Evolutionary conservation across 768 basidiomycete genomes (phyloP), one percentile per base, ranked within the genome.

Genomic region (Rubroboletus pulcherrimus): DNA sequence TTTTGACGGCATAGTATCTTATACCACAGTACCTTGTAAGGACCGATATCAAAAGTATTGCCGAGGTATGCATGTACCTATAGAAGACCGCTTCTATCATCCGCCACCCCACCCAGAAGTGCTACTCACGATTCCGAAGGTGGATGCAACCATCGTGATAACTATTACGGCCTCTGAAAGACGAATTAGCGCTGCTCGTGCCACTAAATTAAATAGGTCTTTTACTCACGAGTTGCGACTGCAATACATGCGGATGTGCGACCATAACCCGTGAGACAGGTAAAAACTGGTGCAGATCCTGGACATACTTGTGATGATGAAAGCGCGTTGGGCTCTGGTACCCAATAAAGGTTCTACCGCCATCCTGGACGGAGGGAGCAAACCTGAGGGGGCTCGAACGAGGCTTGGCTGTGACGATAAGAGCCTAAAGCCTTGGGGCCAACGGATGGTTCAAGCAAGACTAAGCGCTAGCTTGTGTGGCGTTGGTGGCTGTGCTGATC

Each of bases 81-180:
- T 29, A 42, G n/a, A 54, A 45, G 53, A 45, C 40, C 2, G 30
- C 8, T 17, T 63, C 38, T 48, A 52, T 35, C 41, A 46, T 56
- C 39, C 56, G 19, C 42, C 39, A 41, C 37, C 33, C 24, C 21
- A 4, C 33, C 21, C 15, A 31, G 41, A 55, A 43, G 35, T 26
- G 19, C 42, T 26, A 74, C 80, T 59, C 59, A 85, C 91, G 64
- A 81, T 74, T 60, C 78, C 75, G 65, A 91, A 93, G 15, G 83
- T 83, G 35, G 87, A 77, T 38, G 73, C 85, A 52, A 93, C 85
- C 84, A 93, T 85, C 10, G 80, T 78, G 46, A 92, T 74, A 34
- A 93, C 89, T 8, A 85, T 77, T 45, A 87, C 72, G 2, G 87
- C 90, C 76, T 93, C 90, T 92, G 67, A 44, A 62, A 53, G 19